These are phyloP conservation scores for Picochlorum sp. DNA, from an alignment of 139 green algal species.

Conservation along the genomic window DNA sequence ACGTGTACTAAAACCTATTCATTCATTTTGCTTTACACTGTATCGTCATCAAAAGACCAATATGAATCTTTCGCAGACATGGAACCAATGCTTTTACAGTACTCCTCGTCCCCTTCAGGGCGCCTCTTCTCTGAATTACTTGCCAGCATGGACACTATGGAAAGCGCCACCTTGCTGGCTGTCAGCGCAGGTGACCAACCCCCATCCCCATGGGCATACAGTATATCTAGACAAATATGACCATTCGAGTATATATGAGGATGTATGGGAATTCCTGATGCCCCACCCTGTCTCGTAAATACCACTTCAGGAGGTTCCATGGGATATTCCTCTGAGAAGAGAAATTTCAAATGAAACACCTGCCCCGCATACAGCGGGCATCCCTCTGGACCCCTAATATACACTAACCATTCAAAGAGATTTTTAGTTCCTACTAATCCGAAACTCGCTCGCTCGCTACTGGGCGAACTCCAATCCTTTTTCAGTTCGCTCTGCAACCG, in stretches of 20 bases:
- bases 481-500: conserved; percentile 32
- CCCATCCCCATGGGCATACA: conserved; percentile 69
- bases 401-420: conserved; percentile 55
- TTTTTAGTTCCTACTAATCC: conserved; percentile 61
- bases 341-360: conserved; percentile 42
- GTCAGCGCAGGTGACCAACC: conserved; percentile 85
- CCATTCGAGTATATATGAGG: conserved; percentile 86
- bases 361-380: conserved; percentile 5
- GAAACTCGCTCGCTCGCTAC: conserved; percentile 64
- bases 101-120: conserved; percentile 58
- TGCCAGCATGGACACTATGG: conserved; percentile 79
- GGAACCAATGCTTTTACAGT: conserved; percentile 45
- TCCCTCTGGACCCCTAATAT: conserved; percentile 54
- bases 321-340: conserved; percentile 54
- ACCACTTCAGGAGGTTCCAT: conserved; percentile 75
- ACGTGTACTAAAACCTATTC: conserved; percentile 38
- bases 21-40: conserved; percentile 31
- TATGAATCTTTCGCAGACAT: conserved; percentile 60
- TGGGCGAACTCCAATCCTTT: conserved; percentile 73
- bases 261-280: conserved; percentile 55
- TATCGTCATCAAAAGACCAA: conserved; percentile 69
- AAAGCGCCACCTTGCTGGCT: conserved; percentile 69
- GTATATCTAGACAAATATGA: conserved; percentile 87
- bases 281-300: conserved; percentile 37
- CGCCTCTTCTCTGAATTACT: conserved; percentile 50